A percentile compares a stretch with the other conserved stretches of the same genome.
phyloP scores from a whole-genome alignment of 495 filamentous ascomycete species.

The Talaromyces trachyspermus region DNA sequence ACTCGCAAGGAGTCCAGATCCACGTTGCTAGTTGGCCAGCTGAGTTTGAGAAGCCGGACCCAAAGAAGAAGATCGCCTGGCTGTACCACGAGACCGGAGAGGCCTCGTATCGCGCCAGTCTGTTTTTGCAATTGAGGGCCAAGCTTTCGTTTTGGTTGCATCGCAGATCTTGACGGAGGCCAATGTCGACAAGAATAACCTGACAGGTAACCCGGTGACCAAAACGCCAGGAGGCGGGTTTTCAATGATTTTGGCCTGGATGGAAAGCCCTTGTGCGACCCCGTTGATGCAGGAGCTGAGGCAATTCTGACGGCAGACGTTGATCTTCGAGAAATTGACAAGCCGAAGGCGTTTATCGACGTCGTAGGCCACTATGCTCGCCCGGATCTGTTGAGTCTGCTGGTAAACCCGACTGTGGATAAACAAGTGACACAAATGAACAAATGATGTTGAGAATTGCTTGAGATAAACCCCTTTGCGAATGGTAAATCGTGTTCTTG shows the following conservation, averaged over 20 bases:
- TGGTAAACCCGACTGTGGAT: constrained; percentile 12
- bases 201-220: constrained; percentile 15
- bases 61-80: constrained; percentile 15
- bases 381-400: constrained; percentile 26
- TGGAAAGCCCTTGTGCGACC: constrained; percentile 18
- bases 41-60: constrained; percentile 16
- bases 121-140: constrained; percentile 19
- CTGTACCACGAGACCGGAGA: constrained; percentile 20
- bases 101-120: constrained; percentile 8
- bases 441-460: background rate
- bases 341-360: constrained; percentile 23
- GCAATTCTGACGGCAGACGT: constrained; percentile 26
- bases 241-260: constrained; percentile 27
- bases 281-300: constrained; percentile 16
- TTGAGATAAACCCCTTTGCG: too few species aligned
- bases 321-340: constrained; percentile 21
- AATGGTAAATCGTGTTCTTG: too few species aligned
- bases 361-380: constrained; percentile 25
- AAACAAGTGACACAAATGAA: constrained; percentile 5
- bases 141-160: constrained; percentile 16
- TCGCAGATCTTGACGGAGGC: constrained; percentile 13
- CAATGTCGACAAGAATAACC: constrained; percentile 20
- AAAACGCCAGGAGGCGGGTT: constrained; percentile 22
- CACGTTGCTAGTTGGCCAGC: constrained; percentile 29
- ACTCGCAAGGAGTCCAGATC: constrained; percentile 26